These are phyloP conservation scores for Fraxinus greggii DNA, from an alignment of 305 asterid species.

Conservation along the genomic window DNA sequence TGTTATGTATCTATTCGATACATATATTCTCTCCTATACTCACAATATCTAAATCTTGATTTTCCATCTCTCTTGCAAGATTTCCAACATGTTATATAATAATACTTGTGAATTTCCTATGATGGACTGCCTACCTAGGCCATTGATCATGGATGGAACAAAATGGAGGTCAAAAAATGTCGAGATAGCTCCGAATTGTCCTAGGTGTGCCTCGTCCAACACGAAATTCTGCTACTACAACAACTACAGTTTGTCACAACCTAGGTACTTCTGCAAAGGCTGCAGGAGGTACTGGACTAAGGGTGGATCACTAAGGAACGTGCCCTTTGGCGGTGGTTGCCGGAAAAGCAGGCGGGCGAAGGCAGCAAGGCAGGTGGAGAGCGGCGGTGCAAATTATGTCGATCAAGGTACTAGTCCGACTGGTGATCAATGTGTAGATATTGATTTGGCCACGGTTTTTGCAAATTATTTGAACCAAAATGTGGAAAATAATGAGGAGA, in stretches of 20 bases:
- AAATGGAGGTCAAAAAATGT: constrained; percentile 48
- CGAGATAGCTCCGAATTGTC: constrained; percentile 75
- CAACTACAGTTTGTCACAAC: constrained; percentile 84
- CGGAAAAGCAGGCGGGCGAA: constrained; percentile 58
- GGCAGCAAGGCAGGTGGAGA: constrained; percentile 26
- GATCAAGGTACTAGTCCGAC: neutral
- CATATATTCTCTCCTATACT: constrained; percentile 27
- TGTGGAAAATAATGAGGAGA: constrained; percentile 19
- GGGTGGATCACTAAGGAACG: constrained; percentile 76
- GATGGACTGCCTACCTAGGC: constrained; percentile 37
- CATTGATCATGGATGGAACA: constrained; percentile 33
- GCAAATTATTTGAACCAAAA: constrained; percentile 54
- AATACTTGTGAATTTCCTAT: constrained; percentile 40
- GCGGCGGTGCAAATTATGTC: constrained; percentile 7
- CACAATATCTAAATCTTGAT: constrained; percentile 22
- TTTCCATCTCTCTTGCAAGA: neutral
- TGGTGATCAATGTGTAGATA: constrained; percentile 15
- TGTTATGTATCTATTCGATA: neutral
- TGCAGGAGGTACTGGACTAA: constrained; percentile 89
- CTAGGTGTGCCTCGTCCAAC: constrained; percentile 78
- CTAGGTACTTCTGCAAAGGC: constrained; percentile 83
- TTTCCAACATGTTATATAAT: constrained; percentile 34
- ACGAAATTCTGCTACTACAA: constrained; percentile 84
- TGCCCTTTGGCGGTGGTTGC: constrained; percentile 76
- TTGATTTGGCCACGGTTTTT: constrained; percentile 67